These are phyloP conservation scores for Puya raimondii DNA, from an alignment of 176 grass and related monocot genomes.

Conservation along the genomic window DNA sequence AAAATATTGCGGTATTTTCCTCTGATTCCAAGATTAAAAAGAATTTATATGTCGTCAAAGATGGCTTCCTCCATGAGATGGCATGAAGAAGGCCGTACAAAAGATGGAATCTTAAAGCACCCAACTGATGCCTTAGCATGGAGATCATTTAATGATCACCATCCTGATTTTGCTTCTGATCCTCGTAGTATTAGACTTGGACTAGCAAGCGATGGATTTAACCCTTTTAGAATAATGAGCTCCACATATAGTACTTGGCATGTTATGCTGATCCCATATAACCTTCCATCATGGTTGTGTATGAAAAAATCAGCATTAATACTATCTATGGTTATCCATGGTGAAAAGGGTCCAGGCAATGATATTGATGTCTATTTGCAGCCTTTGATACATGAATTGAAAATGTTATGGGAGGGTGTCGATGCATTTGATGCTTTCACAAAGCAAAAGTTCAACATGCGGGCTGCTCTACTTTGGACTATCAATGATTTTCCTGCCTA, in stretches of 20 bases:
- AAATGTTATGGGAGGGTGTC: background rate
- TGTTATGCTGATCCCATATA: slow-evolving; percentile 11
- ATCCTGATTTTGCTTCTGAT: background rate
- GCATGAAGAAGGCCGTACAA: background rate
- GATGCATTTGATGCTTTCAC: slow-evolving; percentile 5
- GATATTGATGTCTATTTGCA: slow-evolving; percentile 25
- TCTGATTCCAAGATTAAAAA: background rate
- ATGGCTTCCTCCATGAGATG: background rate
- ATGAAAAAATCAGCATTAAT: slow-evolving; percentile 10
- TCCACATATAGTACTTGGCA: slow-evolving; percentile 3
- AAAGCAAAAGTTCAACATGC: background rate
- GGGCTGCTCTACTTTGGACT: slow-evolving; percentile 3
- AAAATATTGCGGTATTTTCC: background rate
- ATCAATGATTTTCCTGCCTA: slow-evolving; percentile 16
- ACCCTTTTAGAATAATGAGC: background rate
- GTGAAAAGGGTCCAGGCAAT: background rate
- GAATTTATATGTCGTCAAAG: background rate
- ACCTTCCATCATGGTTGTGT: slow-evolving; percentile 17
- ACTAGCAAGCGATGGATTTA: background rate
- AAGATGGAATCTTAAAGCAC: background rate
- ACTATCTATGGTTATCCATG: slow-evolving; percentile 10
- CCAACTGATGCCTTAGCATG: background rate
- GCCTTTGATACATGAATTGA: slow-evolving; percentile 18
- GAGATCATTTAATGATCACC: background rate
- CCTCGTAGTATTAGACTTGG: background rate